These are phyloP conservation scores for Meyerozyma guilliermondii DNA, from an alignment of 1,139 yeast species.

Conservation along the genomic window DNA sequence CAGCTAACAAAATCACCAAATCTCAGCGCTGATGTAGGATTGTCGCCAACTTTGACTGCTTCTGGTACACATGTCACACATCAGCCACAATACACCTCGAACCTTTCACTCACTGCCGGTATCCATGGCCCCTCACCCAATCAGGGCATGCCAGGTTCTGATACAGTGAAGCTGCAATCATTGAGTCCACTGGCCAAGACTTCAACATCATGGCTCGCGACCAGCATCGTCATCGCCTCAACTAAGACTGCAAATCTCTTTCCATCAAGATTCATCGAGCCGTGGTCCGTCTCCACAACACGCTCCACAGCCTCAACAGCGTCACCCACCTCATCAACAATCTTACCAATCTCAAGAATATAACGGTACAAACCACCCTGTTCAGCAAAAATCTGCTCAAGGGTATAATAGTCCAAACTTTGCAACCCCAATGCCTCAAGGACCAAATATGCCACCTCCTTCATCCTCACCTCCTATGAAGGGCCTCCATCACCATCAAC, in stretches of 20 bases:
- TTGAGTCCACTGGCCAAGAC: not conserved
- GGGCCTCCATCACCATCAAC: not conserved
- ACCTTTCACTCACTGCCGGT: not conserved
- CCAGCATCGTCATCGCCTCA: not conserved
- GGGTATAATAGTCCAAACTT: slow-evolving; percentile 2
- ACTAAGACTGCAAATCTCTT: not conserved
- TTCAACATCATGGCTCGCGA: not conserved
- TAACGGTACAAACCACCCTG: not conserved
- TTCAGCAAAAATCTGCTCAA: slow-evolving; percentile 1
- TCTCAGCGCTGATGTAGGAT: too few relatives aligned
- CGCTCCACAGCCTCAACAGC: slow-evolving; percentile 4
- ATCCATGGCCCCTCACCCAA: not conserved
- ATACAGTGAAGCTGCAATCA: not conserved
- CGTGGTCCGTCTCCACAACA: not conserved
- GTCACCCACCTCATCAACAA: slow-evolving; percentile 3
- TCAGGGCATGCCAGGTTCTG: not conserved
- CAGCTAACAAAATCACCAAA: not conserved
- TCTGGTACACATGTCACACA: too few relatives aligned
- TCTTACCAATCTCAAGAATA: not conserved
- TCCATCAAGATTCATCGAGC: not conserved
- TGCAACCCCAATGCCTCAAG: not conserved
- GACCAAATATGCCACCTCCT: slow-evolving; percentile 2
- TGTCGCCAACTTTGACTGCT: too few relatives aligned
- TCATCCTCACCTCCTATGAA: slow-evolving; percentile 3
- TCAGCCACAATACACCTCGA: too few relatives aligned